These are phyloP conservation scores for Kodamaea lidongshanica DNA, from an alignment of 805 yeast genomes.

Conservation along the genomic window DNA sequence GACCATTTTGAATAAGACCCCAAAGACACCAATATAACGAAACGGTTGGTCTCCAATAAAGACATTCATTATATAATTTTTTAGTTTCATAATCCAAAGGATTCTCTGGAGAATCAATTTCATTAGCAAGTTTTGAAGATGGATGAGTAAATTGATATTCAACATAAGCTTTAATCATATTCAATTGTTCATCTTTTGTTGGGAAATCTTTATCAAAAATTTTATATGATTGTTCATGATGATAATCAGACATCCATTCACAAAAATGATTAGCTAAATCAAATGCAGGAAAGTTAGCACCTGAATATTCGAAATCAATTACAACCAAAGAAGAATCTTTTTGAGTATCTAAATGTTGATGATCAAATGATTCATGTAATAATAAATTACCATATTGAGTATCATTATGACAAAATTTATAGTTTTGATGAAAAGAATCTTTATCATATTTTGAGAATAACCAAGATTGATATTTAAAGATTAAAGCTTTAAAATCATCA, in stretches of 20 bases:
- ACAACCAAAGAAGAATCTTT: constrained; percentile 63
- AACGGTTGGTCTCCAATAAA: constrained; percentile 75
- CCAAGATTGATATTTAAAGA: constrained; percentile 57
- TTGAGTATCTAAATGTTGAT: constrained; percentile 25
- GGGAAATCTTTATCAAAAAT: constrained; percentile 62
- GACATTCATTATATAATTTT: constrained; percentile 55
- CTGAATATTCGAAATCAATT: constrained; percentile 94
- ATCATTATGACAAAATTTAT: constrained; percentile 91
- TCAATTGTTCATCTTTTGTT: constrained; percentile 55
- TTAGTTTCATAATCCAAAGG: constrained; percentile 35
- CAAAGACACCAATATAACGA: constrained; percentile 82
- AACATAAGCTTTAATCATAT: constrained; percentile 72
- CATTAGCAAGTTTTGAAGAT: constrained; percentile 20
- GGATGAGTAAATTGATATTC: constrained; percentile 46
- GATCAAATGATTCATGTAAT: constrained; percentile 52
- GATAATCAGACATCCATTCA: constrained; percentile 97
- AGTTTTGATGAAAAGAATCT: constrained; percentile 36
- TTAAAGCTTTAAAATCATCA: constrained; percentile 41
- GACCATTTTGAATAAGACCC: constrained; percentile 79
- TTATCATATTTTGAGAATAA: constrained; percentile 46
- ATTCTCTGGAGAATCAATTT: constrained; percentile 8
- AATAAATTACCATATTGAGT: constrained; percentile 93
- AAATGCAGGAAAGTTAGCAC: constrained; percentile 80
- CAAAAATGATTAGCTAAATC: constrained; percentile 91
- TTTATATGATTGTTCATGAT: constrained; percentile 46